Percentiles rank a stretch among this genome's conserved stretches.
Conservation (phyloP, 2,329 filamentous ascomycete genomes). For the Talaromyces sp. region DNA sequence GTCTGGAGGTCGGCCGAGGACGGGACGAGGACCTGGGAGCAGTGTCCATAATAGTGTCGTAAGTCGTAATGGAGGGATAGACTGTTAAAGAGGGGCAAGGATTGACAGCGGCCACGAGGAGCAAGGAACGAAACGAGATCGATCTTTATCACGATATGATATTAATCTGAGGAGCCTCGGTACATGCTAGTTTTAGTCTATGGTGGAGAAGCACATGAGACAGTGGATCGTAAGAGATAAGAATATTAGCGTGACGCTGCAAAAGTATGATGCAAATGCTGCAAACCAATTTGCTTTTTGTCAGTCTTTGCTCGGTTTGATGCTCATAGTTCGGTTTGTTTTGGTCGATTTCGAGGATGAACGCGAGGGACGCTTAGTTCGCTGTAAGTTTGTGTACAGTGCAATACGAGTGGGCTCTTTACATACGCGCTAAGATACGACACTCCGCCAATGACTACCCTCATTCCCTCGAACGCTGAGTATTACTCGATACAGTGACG, state of each 20-base stretch:
- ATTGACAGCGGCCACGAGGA: neutral
- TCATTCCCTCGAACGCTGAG: neutral
- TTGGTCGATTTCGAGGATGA: neutral
- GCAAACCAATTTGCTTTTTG: neutral
- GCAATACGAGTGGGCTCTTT: neutral
- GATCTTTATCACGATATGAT: conserved; percentile 1
- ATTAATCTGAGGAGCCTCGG: neutral
- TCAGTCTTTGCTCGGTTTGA: neutral
- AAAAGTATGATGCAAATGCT: neutral
- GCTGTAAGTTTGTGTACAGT: neutral
- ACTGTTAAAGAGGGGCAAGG: neutral
- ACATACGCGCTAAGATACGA: neutral
- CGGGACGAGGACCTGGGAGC: conserved; percentile 56
- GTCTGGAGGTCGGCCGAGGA: conserved; percentile 63
- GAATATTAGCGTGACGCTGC: neutral
- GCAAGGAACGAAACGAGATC: neutral
- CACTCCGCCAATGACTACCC: neutral
- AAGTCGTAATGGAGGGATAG: neutral
- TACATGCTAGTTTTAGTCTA: neutral
- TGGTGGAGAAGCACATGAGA: conserved; percentile 1
- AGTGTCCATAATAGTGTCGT: conserved; percentile 30
- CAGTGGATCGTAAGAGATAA: neutral
- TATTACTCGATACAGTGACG: conserved; percentile 9
- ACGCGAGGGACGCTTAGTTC: neutral
- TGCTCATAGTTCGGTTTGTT: neutral